These are phyloP conservation scores for Fragilaria radians DNA, from an alignment of 108 stramenopile species.

Conservation along the genomic window DNA sequence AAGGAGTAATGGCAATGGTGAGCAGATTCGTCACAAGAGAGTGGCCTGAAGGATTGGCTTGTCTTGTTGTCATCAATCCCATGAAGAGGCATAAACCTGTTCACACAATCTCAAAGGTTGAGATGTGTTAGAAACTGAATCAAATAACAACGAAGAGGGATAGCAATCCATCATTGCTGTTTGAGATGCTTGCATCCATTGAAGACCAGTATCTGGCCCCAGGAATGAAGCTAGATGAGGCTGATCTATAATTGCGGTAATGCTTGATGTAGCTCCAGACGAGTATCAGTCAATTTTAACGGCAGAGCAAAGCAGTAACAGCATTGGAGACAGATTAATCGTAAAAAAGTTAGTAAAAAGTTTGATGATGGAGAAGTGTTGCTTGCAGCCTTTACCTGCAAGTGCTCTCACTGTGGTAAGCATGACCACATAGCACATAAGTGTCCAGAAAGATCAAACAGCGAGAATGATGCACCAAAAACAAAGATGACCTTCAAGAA, in stretches of 20 bases:
- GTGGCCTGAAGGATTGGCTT: constrained; percentile 5
- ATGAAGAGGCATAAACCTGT: constrained; percentile 3
- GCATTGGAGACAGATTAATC: not conserved
- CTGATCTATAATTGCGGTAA: constrained; percentile 1
- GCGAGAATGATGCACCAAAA: constrained; percentile 1
- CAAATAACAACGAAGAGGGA: no score
- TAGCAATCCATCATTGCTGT: no score
- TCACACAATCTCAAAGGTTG: no score
- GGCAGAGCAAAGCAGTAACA: constrained; percentile 1
- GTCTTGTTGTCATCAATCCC: constrained; percentile 2
- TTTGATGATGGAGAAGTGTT: not conserved
- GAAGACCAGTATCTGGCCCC: constrained; percentile 1
- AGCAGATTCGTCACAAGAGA: not conserved
- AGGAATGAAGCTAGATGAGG: constrained; percentile 2
- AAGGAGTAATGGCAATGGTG: not conserved
- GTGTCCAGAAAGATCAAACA: constrained; percentile 4
- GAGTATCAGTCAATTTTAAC: not conserved
- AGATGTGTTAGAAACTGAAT: no score
- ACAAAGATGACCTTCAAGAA: not conserved
- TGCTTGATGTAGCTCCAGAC: not conserved
- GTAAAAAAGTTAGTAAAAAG: not conserved
- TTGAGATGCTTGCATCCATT: not conserved
- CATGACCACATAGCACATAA: constrained; percentile 1
- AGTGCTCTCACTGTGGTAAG: not conserved
- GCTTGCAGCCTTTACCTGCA: not conserved